Percentiles rank a stretch among this genome's conserved stretches.
These are phyloP conservation scores for Ogataea henricii DNA, from an alignment of 805 yeast species.

Conservation along the genomic window DNA sequence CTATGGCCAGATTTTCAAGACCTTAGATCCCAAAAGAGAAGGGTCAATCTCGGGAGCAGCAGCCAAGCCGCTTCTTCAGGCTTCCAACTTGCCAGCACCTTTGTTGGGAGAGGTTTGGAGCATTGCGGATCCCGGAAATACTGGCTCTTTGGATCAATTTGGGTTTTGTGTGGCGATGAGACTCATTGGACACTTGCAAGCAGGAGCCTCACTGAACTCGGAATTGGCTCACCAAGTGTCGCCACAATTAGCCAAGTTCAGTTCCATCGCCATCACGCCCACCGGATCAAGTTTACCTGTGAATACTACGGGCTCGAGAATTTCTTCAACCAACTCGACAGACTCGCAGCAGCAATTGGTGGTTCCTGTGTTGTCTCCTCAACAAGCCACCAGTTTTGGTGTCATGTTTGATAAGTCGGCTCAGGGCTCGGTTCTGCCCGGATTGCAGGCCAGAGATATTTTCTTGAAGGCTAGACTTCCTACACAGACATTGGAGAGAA, in stretches of 20 bases:
- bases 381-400: slow-evolving; percentile 65
- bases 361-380: slow-evolving; percentile 55
- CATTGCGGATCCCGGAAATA: slow-evolving; percentile 83
- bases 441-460: slow-evolving; percentile 80
- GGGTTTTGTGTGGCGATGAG: slow-evolving; percentile 89
- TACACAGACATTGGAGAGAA: slow-evolving; percentile 71
- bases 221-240: slow-evolving; percentile 56
- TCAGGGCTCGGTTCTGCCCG: slow-evolving; percentile 56
- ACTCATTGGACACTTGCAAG: slow-evolving; percentile 83
- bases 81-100: slow-evolving; percentile 78
- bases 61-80: slow-evolving; percentile 80
- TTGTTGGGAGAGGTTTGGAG: slow-evolving; percentile 92
- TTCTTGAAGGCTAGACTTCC: slow-evolving; percentile 88
- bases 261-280: slow-evolving; percentile 36
- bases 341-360: slow-evolving; percentile 29
- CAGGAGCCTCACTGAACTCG: slow-evolving; percentile 58
- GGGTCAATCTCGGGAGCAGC: slow-evolving; percentile 89
- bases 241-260: slow-evolving; percentile 61
- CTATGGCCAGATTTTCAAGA: slow-evolving; percentile 74
- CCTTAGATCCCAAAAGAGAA: slow-evolving; percentile 74
- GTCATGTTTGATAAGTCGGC: slow-evolving; percentile 74
- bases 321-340: slow-evolving; percentile 36
- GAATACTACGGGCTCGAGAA: slow-evolving; percentile 34
- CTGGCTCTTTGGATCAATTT: slow-evolving; percentile 77
- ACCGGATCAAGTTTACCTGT: slow-evolving; percentile 36